Percentiles rank a stretch among this genome's conserved stretches.
Evolutionary conservation across 2,329 filamentous ascomycete genomes (phyloP).

Genomic region (Bipolaris gigantea): DNA sequence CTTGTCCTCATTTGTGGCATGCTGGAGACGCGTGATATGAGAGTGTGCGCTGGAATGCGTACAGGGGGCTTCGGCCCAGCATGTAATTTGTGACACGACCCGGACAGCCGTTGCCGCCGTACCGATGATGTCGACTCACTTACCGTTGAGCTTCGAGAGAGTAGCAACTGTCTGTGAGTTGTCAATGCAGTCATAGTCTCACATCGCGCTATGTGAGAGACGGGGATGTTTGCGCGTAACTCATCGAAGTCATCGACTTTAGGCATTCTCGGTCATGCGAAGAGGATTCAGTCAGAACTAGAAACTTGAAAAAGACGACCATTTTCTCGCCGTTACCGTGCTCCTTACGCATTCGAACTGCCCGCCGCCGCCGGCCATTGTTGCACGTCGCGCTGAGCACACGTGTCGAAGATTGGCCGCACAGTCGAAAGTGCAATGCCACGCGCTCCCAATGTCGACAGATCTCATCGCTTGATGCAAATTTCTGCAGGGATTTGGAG

Average conservation of each 20-base stretch:
- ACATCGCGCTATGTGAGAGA: conserved; percentile 53
- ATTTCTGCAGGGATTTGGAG: conserved; percentile 57
- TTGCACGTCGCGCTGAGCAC: conserved; percentile 23
- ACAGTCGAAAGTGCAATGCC: conserved; percentile 46
- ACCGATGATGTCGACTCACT: conserved; percentile 49
- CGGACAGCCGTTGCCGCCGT: conserved; percentile 51
- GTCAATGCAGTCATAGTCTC: conserved; percentile 50
- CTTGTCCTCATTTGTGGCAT: conserved; percentile 47
- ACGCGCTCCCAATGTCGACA: conserved; percentile 43
- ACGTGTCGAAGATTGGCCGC: conserved; percentile 34
- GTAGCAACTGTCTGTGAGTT: conserved; percentile 35
- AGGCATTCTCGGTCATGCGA: conserved; percentile 46
- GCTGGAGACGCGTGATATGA: conserved; percentile 44
- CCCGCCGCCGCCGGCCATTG: conserved; percentile 8
- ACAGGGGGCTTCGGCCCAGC: conserved; percentile 43
- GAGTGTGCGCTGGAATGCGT: conserved; percentile 51
- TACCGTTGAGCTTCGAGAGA: conserved; percentile 26
- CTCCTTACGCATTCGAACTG: conserved; percentile 18
- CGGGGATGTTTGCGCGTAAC: conserved; percentile 33
- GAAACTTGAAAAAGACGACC: conserved; percentile 1
- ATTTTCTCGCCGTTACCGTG: conserved; percentile 9
- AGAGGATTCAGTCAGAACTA: conserved; percentile 28
- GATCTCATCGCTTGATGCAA: conserved; percentile 51
- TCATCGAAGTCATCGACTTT: conserved; percentile 47
- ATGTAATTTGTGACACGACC: conserved; percentile 45